Conservation (phyloP, 2,329 filamentous ascomycete species). For the Colletotrichum gigasporum region DNA sequence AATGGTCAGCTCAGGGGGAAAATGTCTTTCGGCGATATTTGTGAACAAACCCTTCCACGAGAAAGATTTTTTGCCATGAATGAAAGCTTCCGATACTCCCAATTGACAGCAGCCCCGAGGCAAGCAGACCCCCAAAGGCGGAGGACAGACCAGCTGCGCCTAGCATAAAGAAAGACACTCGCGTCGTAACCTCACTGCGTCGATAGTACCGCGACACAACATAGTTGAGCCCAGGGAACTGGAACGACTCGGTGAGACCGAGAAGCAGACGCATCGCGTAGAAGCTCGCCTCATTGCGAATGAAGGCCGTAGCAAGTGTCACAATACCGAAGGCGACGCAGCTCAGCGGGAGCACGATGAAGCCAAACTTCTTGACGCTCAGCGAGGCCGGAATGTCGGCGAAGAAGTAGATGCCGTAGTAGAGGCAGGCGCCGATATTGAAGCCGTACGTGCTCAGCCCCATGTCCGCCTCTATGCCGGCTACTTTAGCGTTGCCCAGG, state of each 20-base stretch:
- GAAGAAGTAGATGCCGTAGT: constrained; percentile 36
- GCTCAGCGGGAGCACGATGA: constrained; percentile 36
- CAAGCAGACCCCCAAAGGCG: constrained; percentile 73
- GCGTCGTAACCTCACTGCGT: constrained; percentile 65
- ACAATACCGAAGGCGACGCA: constrained; percentile 64
- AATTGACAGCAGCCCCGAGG: constrained; percentile 45
- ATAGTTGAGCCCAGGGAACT: constrained; percentile 74
- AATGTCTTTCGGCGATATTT: not conserved
- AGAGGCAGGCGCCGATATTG: constrained; percentile 34
- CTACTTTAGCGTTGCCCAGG: constrained; percentile 56
- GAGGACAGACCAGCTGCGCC: constrained; percentile 71
- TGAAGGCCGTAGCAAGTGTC: constrained; percentile 69
- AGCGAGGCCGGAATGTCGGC: constrained; percentile 33
- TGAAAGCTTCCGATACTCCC: constrained; percentile 34
- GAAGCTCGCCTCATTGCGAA: constrained; percentile 54
- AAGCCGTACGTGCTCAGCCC: constrained; percentile 51
- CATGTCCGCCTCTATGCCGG: constrained; percentile 38
- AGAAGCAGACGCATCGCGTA: constrained; percentile 69
- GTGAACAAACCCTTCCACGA: constrained; percentile 32
- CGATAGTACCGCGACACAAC: constrained; percentile 73
- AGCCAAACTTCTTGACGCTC: constrained; percentile 33
- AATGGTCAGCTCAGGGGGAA: not conserved
- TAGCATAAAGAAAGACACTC: constrained; percentile 71
- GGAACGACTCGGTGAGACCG: constrained; percentile 70
- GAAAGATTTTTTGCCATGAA: constrained; percentile 71